phyloP scores from a whole-genome alignment of 768 basidiomycete species.

The Mycena latifolia region DNA sequence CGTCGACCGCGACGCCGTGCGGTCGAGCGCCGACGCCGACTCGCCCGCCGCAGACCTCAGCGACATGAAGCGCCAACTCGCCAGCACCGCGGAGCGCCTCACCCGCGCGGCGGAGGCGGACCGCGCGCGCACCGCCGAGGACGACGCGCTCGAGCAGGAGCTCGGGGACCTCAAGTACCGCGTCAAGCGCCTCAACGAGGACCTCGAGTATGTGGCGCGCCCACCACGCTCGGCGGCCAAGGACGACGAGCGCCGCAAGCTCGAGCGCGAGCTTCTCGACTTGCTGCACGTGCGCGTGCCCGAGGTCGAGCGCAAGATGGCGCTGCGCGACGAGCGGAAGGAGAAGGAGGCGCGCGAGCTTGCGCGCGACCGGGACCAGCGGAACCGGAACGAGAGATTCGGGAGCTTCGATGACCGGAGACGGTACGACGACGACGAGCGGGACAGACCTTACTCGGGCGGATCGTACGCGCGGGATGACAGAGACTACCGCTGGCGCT shows the following conservation, averaged over 20 bases:
- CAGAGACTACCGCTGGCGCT: slow-evolving; percentile 53
- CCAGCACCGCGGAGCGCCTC: slow-evolving; percentile 83
- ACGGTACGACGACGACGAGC: slow-evolving; percentile 39
- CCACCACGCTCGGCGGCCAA: slow-evolving; percentile 78
- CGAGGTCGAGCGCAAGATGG: slow-evolving; percentile 87
- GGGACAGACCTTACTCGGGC: slow-evolving; percentile 65
- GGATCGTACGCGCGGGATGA: slow-evolving; percentile 58
- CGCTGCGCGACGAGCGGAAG: slow-evolving; percentile 80
- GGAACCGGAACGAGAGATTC: slow-evolving; percentile 80
- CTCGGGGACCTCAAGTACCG: slow-evolving; percentile 88
- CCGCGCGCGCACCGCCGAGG: slow-evolving; percentile 75
- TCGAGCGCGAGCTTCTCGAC: slow-evolving; percentile 89
- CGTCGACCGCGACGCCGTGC: slow-evolving; percentile 85
- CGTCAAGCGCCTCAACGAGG: slow-evolving; percentile 89
- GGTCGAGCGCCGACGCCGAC: slow-evolving; percentile 78
- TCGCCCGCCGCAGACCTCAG: slow-evolving; percentile 75
- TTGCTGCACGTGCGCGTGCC: slow-evolving; percentile 94
- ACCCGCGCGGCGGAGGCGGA: slow-evolving; percentile 79
- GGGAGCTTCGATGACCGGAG: slow-evolving; percentile 28
- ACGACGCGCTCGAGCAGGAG: slow-evolving; percentile 93
- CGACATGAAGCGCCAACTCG: slow-evolving; percentile 89
- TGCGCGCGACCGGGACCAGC: slow-evolving; percentile 78
- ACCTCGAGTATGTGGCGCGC: slow-evolving; percentile 87
- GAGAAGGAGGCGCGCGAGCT: too few relatives aligned
- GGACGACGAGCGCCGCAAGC: slow-evolving; percentile 87